A percentile compares a stretch with the other conserved stretches of the same genome.
Conservation (phyloP, 768 basidiomycete species). For the Chalciporus chontae region DNA sequence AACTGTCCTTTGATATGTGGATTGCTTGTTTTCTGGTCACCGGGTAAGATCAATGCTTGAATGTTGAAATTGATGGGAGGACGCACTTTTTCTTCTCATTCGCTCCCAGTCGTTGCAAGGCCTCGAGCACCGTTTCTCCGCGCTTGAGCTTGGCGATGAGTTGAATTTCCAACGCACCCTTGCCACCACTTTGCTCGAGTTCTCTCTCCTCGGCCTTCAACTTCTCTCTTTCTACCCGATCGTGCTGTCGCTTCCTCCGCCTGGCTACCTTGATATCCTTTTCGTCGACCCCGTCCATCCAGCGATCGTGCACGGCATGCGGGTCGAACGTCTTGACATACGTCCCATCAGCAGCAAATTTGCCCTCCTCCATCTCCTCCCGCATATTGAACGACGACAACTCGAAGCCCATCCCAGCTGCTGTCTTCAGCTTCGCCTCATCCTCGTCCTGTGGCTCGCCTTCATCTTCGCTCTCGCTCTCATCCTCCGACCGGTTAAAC, state of each 20-base stretch:
- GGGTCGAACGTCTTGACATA: slow-evolving; percentile 86
- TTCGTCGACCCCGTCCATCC: slow-evolving; percentile 92
- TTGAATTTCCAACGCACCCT: slow-evolving; percentile 57
- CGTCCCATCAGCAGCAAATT: slow-evolving; percentile 90
- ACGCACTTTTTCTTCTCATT: slow-evolving; percentile 50
- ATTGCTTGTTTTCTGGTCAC: slow-evolving; percentile 27
- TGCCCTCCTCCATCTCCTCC: slow-evolving; percentile 97
- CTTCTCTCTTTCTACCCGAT: slow-evolving; percentile 66
- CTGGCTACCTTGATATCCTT: slow-evolving; percentile 80
- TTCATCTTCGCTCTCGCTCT: slow-evolving; percentile 40
- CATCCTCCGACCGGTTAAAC: slow-evolving; percentile 45
- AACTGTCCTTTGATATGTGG: slow-evolving; percentile 31
- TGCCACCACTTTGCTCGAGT: slow-evolving; percentile 63
- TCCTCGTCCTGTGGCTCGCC: slow-evolving; percentile 64
- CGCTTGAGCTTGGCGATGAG: slow-evolving; percentile 76
- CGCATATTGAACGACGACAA: slow-evolving; percentile 98
- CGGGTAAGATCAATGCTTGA: slow-evolving; percentile 1
- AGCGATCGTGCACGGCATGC: slow-evolving; percentile 87
- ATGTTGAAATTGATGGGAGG: background rate
- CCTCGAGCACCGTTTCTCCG: slow-evolving; percentile 89
- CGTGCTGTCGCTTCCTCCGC: slow-evolving; percentile 69
- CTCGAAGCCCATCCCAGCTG: slow-evolving; percentile 90
- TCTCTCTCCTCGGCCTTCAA: slow-evolving; percentile 73
- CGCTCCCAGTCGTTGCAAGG: slow-evolving; percentile 77
- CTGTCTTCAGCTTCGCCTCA: slow-evolving; percentile 68